Conservation (phyloP, 495 filamentous ascomycete genomes). For the Alectoria sarmentosa region DNA sequence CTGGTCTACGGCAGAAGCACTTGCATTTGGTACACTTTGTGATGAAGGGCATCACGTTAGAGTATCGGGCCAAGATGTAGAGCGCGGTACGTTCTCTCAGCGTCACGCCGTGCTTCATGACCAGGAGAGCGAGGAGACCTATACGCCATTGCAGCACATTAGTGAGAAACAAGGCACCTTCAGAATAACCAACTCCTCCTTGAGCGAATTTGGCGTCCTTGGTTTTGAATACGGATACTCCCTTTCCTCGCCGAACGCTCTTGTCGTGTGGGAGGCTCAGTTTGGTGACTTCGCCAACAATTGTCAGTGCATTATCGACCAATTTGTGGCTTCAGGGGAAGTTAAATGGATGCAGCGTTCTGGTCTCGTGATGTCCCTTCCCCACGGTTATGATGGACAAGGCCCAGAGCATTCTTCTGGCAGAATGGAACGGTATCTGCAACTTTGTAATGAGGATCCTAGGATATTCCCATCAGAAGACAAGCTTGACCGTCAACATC, state of each 20-base stretch:
- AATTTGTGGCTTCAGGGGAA: conserved; percentile 96
- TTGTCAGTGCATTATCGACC: conserved; percentile 96
- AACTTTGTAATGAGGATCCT: conserved; percentile 96
- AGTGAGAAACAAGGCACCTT: conserved; percentile 86
- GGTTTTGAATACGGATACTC: conserved; percentile 99
- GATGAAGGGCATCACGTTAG: conserved; percentile 92
- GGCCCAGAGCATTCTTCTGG: conserved; percentile 98
- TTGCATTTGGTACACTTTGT: conserved; percentile 88
- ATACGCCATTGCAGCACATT: conserved; percentile 86
- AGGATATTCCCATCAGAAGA: conserved; percentile 79
- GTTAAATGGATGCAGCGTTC: conserved; percentile 97
- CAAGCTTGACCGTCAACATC: conserved; percentile 94
- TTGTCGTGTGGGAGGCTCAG: conserved; percentile 99
- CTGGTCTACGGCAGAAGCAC: conserved; percentile 93
- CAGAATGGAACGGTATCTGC: conserved; percentile 93
- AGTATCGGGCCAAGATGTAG: conserved; percentile 96
- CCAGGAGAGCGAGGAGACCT: conserved; percentile 85
- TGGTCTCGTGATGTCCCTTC: conserved; percentile 87
- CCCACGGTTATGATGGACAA: conserved; percentile 97
- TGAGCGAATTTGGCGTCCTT: conserved; percentile 90
- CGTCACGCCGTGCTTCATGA: conserved; percentile 96
- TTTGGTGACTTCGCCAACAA: conserved; percentile 99
- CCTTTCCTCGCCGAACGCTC: conserved; percentile 86
- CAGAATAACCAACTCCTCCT: conserved; percentile 93
- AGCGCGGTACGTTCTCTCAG: conserved; percentile 99